Percentiles rank a stretch among this genome's conserved stretches.
phyloP scores from a whole-genome alignment of 129 eudicot species.

The Oenanthe sinensis region DNA sequence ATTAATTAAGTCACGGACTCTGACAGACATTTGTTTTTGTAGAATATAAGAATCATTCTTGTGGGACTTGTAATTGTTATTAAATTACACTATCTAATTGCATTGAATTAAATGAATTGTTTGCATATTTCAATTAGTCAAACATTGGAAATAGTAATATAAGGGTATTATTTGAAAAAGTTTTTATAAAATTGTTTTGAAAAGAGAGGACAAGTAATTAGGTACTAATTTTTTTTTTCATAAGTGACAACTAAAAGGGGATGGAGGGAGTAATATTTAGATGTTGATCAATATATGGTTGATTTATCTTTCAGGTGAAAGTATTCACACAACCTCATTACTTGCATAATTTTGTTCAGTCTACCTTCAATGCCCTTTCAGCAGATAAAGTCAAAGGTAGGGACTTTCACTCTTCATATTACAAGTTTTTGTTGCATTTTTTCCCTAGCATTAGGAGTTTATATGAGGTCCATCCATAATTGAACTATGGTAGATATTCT shows the following conservation, averaged over 20 bases:
- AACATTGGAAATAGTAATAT: no score
- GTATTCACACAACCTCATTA: slow-evolving; percentile 88
- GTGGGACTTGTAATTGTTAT: no score
- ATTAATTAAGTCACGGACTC: neutral
- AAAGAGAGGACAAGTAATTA: no score
- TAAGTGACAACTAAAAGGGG: no score
- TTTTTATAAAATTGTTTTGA: no score
- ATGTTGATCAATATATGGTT: neutral
- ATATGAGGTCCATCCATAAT: neutral
- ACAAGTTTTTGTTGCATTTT: neutral
- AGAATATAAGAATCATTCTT: neutral
- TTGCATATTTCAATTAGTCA: no score
- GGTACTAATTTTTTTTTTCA: no score
- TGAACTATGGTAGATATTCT: neutral
- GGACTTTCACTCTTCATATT: neutral
- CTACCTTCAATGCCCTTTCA: slow-evolving; percentile 85
- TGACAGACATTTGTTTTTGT: neutral
- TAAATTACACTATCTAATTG: no score
- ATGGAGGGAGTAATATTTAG: no score
- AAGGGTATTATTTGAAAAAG: no score
- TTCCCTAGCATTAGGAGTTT: neutral
- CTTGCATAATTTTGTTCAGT: slow-evolving; percentile 87
- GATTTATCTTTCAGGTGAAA: slow-evolving; percentile 58
- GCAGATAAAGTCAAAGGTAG: slow-evolving; percentile 78
- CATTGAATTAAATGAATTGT: no score